Evolutionary conservation across 169 alveolate genomes (phyloP), one percentile per base, ranked within the genome.

Genomic region (Eimeria maxima): DNA sequence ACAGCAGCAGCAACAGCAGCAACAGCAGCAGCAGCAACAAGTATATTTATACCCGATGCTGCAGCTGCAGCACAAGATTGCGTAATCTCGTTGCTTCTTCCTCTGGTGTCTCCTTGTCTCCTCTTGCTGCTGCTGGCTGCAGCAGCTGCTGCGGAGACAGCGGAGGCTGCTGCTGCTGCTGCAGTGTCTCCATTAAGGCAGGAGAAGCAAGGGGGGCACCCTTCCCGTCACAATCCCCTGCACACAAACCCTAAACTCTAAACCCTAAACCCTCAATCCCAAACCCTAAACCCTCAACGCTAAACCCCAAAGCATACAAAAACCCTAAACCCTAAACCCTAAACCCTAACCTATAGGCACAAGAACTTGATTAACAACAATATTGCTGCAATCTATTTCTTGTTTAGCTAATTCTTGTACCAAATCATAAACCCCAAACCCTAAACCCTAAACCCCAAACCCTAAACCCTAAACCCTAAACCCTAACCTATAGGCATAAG

Each of bases 401-500:
- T n/a, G n/a, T n/a, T n/a, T n/a, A n/a, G n/a, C n/a, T n/a, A n/a
- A n/a, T n/a, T n/a, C n/a, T n/a, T n/a, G n/a, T n/a, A n/a, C 67
- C 22, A 18, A 7, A 57, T 24, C 67, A 16, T 69, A 69, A 69
- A 14, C 80, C 80, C 80, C 20, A 69, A 33, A 33, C 80, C 45
- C 45, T 33, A 69, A 69, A 69, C 45, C 80, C 80, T n/a, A 69
- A 33, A 33, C 80, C 45, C 80, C 14, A 69, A 69, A 69, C 80
- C 80, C 80, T 69, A 69, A 14, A 6, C 80, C 80, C 45, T 33
- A 69, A n/a, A 69, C n/a, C 83, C 83, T 83, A 86, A 42, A 69
- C 94, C 94, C 76, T 80, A 78, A 94, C 78, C 96, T 98, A 98
- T 98, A 65, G 99, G 99, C 93, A 99, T 98, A 92, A 99, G 97